A percentile compares a stretch with the other conserved stretches of the same genome.
Conservation (phyloP, 2,329 filamentous ascomycete species). For the Scedosporium aurantiacum region DNA sequence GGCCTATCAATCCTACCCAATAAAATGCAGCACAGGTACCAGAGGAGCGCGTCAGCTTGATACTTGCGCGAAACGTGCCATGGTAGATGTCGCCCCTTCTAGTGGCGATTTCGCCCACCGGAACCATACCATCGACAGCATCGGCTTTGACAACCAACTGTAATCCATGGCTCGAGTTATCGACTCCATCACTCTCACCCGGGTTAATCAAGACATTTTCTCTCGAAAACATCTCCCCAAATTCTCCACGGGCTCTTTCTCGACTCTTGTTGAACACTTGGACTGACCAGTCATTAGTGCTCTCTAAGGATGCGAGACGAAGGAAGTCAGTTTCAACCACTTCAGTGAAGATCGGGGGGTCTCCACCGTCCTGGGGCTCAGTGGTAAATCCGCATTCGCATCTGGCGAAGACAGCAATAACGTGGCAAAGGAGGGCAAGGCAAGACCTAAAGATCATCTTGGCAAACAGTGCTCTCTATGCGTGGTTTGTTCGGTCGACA, state of each 20-base stretch:
- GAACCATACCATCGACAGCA: conserved; percentile 39
- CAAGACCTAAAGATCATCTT: too few species aligned
- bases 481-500: too few species aligned
- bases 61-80: conserved; percentile 57
- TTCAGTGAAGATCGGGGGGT: conserved; percentile 51
- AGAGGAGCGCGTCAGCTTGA: conserved; percentile 47
- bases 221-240: conserved; percentile 51
- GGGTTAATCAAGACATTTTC: conserved; percentile 43
- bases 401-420: conserved; percentile 21
- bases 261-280: conserved; percentile 57
- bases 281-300: conserved; percentile 49
- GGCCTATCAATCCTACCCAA: conserved; percentile 41
- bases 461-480: too few species aligned
- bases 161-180: conserved; percentile 33
- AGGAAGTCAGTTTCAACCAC: conserved; percentile 63
- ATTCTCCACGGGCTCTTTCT: conserved; percentile 47
- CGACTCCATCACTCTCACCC: background rate
- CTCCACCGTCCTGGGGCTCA: conserved; percentile 27
- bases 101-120: conserved; percentile 54
- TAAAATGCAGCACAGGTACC: conserved; percentile 73
- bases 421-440: too few species aligned
- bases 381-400: conserved; percentile 67
- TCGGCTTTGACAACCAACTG: conserved; percentile 41
- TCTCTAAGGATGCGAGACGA: conserved; percentile 35
- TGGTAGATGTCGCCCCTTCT: conserved; percentile 51